Percentiles rank a stretch among this genome's conserved stretches.
These are phyloP conservation scores for Syzygium aqueum DNA, from an alignment of 345 rosid species.

Conservation along the genomic window DNA sequence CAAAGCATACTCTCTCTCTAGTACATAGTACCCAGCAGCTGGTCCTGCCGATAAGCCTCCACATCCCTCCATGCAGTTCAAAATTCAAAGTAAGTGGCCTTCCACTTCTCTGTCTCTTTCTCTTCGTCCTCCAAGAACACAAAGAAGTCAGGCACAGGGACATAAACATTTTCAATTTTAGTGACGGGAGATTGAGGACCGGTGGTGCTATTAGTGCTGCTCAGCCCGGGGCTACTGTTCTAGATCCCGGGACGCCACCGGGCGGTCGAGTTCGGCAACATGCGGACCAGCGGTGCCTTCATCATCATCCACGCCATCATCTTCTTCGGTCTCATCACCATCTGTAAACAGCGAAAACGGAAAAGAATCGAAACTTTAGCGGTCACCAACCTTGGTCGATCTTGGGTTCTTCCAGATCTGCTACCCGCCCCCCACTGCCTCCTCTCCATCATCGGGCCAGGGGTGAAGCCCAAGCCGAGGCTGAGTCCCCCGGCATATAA, in stretches of 20 bases:
- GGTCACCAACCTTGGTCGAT: no score
- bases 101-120: background rate
- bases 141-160: background rate
- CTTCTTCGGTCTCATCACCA: constrained; percentile 27
- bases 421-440: no score
- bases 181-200: constrained; percentile 57
- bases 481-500: no score
- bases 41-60: background rate
- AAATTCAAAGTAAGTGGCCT: background rate
- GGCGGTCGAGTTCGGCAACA: constrained; percentile 29
- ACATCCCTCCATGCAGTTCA: background rate
- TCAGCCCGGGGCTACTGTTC: constrained; percentile 43
- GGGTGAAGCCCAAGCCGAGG: no score
- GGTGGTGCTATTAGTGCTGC: constrained; percentile 29
- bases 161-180: background rate
- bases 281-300: constrained; percentile 34
- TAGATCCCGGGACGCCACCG: constrained; percentile 33
- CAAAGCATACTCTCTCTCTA: no score
- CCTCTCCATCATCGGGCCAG: no score
- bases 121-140: background rate
- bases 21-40: background rate
- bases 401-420: no score
- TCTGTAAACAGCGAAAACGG: background rate
- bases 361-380: no score
- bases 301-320: constrained; percentile 34